phyloP scores from a whole-genome alignment of 2,329 filamentous ascomycete genomes.

The Phyllosticta citriasiana region DNA sequence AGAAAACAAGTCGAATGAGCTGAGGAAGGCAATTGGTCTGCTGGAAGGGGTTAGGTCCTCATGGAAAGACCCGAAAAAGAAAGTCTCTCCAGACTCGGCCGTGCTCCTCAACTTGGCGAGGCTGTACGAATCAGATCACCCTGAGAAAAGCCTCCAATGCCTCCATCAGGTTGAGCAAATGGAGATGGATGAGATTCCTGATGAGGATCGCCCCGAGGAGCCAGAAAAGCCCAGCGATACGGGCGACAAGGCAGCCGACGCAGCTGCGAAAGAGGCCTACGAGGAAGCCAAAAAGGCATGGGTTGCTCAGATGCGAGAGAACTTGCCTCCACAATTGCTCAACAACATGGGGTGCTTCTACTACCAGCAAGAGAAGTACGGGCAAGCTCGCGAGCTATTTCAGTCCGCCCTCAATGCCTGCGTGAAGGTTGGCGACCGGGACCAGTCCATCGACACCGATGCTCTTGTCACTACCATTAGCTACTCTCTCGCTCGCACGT shows the following conservation, averaged over 20 bases:
- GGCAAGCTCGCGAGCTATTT: slow-evolving; percentile 74
- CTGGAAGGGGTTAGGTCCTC: slow-evolving; percentile 75
- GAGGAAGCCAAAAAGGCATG: slow-evolving; percentile 44
- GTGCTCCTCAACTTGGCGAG: slow-evolving; percentile 87
- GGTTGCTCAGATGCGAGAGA: slow-evolving; percentile 51
- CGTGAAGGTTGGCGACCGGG: slow-evolving; percentile 66
- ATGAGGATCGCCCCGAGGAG: slow-evolving; percentile 42
- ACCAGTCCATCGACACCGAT: slow-evolving; percentile 72
- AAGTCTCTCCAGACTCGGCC: slow-evolving; percentile 67
- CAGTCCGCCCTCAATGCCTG: slow-evolving; percentile 86
- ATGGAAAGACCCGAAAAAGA: slow-evolving; percentile 91
- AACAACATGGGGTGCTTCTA: slow-evolving; percentile 98
- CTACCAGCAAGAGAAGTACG: slow-evolving; percentile 75
- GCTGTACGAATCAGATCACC: slow-evolving; percentile 74
- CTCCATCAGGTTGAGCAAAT: slow-evolving; percentile 86
- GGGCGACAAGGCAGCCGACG: slow-evolving; percentile 23
- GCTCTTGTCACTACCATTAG: slow-evolving; percentile 91
- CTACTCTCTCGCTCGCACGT: slow-evolving; percentile 89
- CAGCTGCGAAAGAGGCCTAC: slow-evolving; percentile 15
- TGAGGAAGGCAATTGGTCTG: slow-evolving; percentile 75
- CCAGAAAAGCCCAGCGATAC: slow-evolving; percentile 36
- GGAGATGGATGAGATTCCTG: slow-evolving; percentile 67
- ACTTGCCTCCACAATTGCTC: slow-evolving; percentile 77
- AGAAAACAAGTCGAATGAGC: slow-evolving; percentile 78
- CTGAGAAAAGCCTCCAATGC: slow-evolving; percentile 87